Percentiles rank a stretch among this genome's conserved stretches.
Conservation (phyloP, 352 stramenopile species). For the Globisporangium splendens region DNA sequence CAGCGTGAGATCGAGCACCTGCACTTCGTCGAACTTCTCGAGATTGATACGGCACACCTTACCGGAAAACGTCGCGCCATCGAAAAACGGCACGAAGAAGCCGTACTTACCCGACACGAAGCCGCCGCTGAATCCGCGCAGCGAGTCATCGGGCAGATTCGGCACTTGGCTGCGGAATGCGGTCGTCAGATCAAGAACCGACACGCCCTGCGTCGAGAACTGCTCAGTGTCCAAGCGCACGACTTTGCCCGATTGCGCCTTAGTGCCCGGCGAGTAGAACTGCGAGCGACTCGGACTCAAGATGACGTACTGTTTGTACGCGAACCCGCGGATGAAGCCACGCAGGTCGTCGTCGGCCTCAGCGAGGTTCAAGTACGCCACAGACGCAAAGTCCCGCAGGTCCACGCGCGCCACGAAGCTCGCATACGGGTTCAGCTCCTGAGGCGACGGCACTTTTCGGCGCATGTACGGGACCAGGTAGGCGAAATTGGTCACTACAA, state of each 20-base stretch:
- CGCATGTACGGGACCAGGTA: conserved; percentile 79
- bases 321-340: conserved; percentile 68
- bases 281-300: conserved; percentile 47
- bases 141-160: conserved; percentile 45
- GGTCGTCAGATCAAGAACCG: conserved; percentile 50
- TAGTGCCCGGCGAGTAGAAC: conserved; percentile 22
- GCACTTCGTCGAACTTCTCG: conserved; percentile 75
- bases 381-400: conserved; percentile 52
- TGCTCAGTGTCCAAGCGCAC: conserved; percentile 65
- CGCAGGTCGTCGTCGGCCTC: conserved; percentile 41
- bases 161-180: conserved; percentile 64
- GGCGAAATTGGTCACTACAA: conserved; percentile 53
- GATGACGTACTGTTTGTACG: conserved; percentile 72
- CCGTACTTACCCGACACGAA: conserved; percentile 76
- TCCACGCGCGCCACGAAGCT: conserved; percentile 58
- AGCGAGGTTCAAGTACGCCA: conserved; percentile 52
- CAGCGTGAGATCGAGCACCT: conserved; percentile 63
- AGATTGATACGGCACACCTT: conserved; percentile 80
- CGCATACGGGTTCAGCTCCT: conserved; percentile 55
- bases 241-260: conserved; percentile 59
- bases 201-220: conserved; percentile 48
- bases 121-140: conserved; percentile 66
- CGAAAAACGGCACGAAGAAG: conserved; percentile 79
- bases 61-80: conserved; percentile 57
- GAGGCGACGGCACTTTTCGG: conserved; percentile 26